phyloP scores from a whole-genome alignment of 2,329 filamentous ascomycete species.

The Colletotrichum sp. region DNA sequence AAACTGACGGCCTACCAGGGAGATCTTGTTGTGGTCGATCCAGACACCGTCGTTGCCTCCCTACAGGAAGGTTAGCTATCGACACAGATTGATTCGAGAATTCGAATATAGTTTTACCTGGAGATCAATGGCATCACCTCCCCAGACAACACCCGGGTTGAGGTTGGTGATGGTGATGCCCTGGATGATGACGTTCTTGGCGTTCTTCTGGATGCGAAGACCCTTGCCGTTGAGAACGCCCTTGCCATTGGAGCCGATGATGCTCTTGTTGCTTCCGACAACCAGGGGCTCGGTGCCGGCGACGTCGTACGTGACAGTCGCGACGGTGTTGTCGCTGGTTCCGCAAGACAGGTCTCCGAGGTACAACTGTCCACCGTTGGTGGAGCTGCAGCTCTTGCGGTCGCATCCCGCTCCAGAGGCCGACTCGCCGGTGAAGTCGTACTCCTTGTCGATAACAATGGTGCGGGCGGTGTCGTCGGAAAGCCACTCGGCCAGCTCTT shows the following conservation, averaged over 20 bases:
- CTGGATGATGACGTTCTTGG: constrained; percentile 55
- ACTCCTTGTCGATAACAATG: constrained; percentile 30
- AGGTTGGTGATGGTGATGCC: constrained; percentile 52
- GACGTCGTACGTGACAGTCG: constrained; percentile 31
- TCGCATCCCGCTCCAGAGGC: constrained; percentile 29
- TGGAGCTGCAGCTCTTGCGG: constrained; percentile 23
- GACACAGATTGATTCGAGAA: not conserved
- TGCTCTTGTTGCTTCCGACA: constrained; percentile 33
- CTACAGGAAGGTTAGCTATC: constrained; percentile 20
- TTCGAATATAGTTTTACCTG: not conserved
- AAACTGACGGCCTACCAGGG: constrained; percentile 45
- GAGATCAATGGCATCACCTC: constrained; percentile 35
- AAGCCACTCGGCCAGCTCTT: constrained; percentile 43
- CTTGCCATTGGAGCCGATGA: constrained; percentile 27
- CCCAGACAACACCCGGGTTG: constrained; percentile 45
- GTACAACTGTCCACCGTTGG: constrained; percentile 29
- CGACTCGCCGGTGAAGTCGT: constrained; percentile 29
- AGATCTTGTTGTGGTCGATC: constrained; percentile 42
- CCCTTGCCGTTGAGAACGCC: constrained; percentile 40
- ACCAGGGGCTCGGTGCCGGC: constrained; percentile 26
- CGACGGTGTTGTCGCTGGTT: constrained; percentile 21
- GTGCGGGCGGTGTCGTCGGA: constrained; percentile 29
- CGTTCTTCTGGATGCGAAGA: constrained; percentile 45
- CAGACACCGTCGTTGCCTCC: constrained; percentile 34
- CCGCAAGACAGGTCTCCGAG: constrained; percentile 12